Percentiles rank a stretch among this genome's conserved stretches.
Evolutionary conservation across 495 filamentous ascomycete species (phyloP).

Genomic region (Penicillium egyptiacum): DNA sequence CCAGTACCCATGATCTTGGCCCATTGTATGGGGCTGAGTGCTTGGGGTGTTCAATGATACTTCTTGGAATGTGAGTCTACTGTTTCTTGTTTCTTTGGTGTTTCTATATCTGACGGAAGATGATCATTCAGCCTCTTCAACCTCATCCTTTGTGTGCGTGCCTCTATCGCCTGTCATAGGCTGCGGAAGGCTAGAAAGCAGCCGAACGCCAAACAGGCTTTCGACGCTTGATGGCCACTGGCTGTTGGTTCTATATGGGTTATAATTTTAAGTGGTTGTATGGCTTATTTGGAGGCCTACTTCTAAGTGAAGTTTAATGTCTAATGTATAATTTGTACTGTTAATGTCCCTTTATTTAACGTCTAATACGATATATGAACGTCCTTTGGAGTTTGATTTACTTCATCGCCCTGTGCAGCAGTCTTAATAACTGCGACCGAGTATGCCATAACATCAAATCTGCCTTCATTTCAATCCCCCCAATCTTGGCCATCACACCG

Average conservation of each 20-base stretch:
- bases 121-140: slow-evolving; percentile 12
- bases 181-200: slow-evolving; percentile 15
- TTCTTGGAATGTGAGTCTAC: slow-evolving; percentile 17
- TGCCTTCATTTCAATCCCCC: too few species aligned
- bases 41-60: slow-evolving; percentile 17
- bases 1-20: neutral
- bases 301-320: neutral
- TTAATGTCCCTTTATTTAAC: neutral
- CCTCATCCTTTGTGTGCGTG: slow-evolving; percentile 16
- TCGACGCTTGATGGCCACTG: slow-evolving; percentile 3
- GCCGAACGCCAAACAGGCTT: neutral
- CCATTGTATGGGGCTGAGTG: slow-evolving; percentile 17
- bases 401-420: too few species aligned
- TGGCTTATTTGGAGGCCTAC: neutral
- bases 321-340: neutral
- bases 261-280: neutral
- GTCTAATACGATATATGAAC: neutral
- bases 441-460: too few species aligned
- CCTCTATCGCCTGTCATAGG: slow-evolving; percentile 16
- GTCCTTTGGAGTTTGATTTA: neutral
- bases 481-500: neutral
- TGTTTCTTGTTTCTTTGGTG: neutral
- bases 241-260: neutral
- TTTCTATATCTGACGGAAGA: neutral
- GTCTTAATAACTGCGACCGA: too few species aligned